Percentiles rank a stretch among this genome's conserved stretches.
Conservation (phyloP, 306 rosid genomes). For the Phaseolus lunatus region DNA sequence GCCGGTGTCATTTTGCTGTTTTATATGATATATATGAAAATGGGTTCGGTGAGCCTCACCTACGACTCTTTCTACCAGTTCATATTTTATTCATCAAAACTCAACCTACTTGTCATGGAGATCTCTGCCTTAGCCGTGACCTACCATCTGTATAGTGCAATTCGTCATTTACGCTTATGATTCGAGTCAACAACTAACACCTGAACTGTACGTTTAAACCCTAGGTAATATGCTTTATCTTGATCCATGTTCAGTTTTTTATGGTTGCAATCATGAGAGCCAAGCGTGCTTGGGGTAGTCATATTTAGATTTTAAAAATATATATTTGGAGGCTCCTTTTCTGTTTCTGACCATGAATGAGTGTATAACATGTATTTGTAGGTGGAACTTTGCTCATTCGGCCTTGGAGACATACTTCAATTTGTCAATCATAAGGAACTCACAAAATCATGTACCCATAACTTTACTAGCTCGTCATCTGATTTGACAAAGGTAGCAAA, state of each 20-base stretch:
- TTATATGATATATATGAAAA: conserved; percentile 48
- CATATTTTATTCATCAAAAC: conserved; percentile 53
- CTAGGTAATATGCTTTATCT: conserved; percentile 60
- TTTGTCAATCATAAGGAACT: conserved; percentile 61
- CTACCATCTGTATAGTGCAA: conserved; percentile 55
- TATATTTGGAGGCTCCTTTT: background rate
- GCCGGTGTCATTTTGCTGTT: conserved; percentile 40
- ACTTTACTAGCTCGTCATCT: conserved; percentile 69
- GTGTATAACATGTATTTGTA: conserved; percentile 46
- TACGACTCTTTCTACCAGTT: conserved; percentile 52
- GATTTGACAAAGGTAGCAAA: too few species aligned
- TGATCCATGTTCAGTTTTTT: background rate
- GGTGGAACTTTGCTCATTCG: conserved; percentile 63
- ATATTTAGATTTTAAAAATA: conserved; percentile 25
- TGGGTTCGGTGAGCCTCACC: conserved; percentile 51
- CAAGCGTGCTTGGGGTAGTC: conserved; percentile 12
- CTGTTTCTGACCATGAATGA: background rate
- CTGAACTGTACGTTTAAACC: conserved; percentile 66
- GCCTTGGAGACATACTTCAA: conserved; percentile 72
- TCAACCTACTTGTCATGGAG: conserved; percentile 53
- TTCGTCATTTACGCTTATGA: conserved; percentile 62
- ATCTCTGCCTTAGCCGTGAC: conserved; percentile 52
- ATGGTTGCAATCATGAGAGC: background rate
- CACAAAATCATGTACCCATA: too few species aligned
- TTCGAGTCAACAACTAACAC: conserved; percentile 62